Percentiles rank a stretch among this genome's conserved stretches.
Conservation (phyloP, 208 protist species). For the Acanthamoeba triangularis region DNA sequence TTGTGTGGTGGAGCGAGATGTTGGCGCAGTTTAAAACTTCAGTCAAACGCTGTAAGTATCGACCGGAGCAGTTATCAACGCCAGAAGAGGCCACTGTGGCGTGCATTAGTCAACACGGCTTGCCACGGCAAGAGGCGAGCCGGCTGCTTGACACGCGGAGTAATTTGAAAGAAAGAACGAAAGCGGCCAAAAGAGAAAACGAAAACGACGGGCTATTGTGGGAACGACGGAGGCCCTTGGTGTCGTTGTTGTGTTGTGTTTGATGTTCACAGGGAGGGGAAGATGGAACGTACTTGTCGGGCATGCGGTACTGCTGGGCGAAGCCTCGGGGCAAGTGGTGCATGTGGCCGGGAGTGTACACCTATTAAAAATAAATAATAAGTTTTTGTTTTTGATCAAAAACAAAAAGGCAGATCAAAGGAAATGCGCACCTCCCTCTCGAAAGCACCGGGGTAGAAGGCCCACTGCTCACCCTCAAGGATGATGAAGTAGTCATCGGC, state of each 20-base stretch:
- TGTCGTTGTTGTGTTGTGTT: too few relatives aligned
- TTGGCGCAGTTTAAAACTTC: conserved; percentile 21
- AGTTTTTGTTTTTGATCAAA: too few relatives aligned
- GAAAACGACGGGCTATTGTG: background rate
- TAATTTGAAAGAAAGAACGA: background rate
- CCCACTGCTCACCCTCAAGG: conserved; percentile 81
- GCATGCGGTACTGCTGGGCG: conserved; percentile 80
- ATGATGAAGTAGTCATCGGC: conserved; percentile 86
- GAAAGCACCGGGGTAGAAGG: conserved; percentile 70
- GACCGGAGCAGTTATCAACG: conserved; percentile 36
- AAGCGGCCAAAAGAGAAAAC: background rate
- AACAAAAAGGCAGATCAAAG: too few relatives aligned
- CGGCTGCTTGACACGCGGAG: conserved; percentile 36
- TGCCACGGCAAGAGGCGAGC: background rate
- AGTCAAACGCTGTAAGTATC: background rate
- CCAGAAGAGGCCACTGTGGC: background rate
- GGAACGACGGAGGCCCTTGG: background rate
- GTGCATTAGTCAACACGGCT: conserved; percentile 44
- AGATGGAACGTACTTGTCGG: conserved; percentile 68
- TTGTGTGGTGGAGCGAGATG: background rate
- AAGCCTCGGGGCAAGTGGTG: conserved; percentile 77
- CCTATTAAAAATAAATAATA: too few relatives aligned
- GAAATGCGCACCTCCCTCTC: conserved; percentile 73
- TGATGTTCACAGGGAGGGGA: background rate
- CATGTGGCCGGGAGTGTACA: conserved; percentile 80